phyloP scores from a whole-genome alignment of 495 filamentous ascomycete species.

The Astrothelium macrocarpum region DNA sequence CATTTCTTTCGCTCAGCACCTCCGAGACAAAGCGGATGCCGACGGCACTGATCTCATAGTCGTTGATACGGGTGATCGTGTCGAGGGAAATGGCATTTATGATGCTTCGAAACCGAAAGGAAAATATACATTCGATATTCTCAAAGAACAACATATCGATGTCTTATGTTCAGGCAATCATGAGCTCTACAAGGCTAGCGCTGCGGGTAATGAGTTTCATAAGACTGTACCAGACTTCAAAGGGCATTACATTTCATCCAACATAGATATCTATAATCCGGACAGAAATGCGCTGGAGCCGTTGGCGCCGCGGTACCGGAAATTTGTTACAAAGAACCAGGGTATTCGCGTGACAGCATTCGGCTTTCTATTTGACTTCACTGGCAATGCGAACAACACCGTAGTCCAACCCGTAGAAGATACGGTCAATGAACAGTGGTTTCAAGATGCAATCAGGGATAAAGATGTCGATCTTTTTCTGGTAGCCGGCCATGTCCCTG shows the following conservation, averaged over 20 bases:
- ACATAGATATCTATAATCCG: constrained; percentile 78
- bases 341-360: constrained; percentile 76
- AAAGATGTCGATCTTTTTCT: constrained; percentile 77
- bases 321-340: constrained; percentile 82
- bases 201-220: constrained; percentile 65
- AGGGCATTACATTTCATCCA: constrained; percentile 73
- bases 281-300: constrained; percentile 59
- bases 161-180: constrained; percentile 87
- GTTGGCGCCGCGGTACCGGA: constrained; percentile 71
- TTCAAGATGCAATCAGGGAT: constrained; percentile 73
- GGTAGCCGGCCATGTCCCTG: constrained; percentile 76
- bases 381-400: constrained; percentile 78
- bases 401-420: constrained; percentile 68
- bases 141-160: constrained; percentile 73
- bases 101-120: constrained; percentile 83
- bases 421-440: constrained; percentile 78
- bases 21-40: constrained; percentile 67
- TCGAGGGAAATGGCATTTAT: constrained; percentile 96
- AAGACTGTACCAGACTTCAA: constrained; percentile 70
- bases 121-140: constrained; percentile 74
- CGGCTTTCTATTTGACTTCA: constrained; percentile 92
- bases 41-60: constrained; percentile 75
- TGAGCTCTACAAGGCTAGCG: constrained; percentile 76
- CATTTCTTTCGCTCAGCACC: constrained; percentile 77
- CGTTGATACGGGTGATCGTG: constrained; percentile 86